Evolutionary conservation across 495 filamentous ascomycete species (phyloP), one percentile per base, ranked within the genome.

Genomic region (Penicillium paradoxum): DNA sequence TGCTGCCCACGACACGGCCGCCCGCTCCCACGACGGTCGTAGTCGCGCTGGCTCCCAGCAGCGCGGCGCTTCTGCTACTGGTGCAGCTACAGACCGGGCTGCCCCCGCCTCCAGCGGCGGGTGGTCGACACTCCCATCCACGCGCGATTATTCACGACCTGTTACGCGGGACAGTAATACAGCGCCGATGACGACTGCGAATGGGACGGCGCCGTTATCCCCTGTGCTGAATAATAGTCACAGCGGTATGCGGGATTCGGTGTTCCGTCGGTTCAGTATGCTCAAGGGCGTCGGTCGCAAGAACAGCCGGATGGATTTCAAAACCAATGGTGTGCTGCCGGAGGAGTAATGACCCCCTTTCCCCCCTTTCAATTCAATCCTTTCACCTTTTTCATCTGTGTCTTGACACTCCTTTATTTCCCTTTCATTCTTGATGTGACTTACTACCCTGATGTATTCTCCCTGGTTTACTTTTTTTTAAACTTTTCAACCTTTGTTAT

Each of bases 211-310:
- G 9, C 49, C 49, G 14, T 25, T 51, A 11, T 51, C 49, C 2
- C 49, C 49, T 11, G 49, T 51, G 13, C 40, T 30, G 33, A 53
- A 57, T 39, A 21, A 46, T 49, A 45, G 42, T 38, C 45, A 52
- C 17, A 52, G 58, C n/a, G 66, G 64, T 32, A 65, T 67, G 45
- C 66, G 72, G 36, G 75, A 77, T 51, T 77, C 75, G 44, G 69
- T 79, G 18, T 68, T 72, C 63, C 77, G 71, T 49, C 63, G 74
- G 54, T 73, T 76, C 58, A 77, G 74, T 54, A 55, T 75, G 18
- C 63, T 76, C 49, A 75, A 72, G 53, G 73, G 72, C 11, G 68
- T 77, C 45, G 67, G 72, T 18, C 68, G 70, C 39, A 77, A 77
- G 62, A 58, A 42, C 49, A 77, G 74, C 55, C 74, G 72, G 24